phyloP scores from a whole-genome alignment of 176 grass and related monocot genomes.

The Lolium multiflorum region DNA sequence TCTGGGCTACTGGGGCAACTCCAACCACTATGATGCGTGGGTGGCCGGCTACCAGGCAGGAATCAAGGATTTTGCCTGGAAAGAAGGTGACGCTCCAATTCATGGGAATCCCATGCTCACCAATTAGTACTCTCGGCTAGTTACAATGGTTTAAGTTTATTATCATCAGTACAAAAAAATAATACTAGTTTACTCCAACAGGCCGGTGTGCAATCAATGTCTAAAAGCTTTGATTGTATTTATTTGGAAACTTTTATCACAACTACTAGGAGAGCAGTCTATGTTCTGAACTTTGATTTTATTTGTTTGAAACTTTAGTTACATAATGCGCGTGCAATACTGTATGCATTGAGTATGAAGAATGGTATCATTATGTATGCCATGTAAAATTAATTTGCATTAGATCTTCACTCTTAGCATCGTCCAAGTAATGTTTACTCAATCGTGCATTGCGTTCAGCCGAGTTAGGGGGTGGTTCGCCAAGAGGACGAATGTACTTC shows the following conservation, averaged over 20 bases:
- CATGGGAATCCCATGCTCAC: neutral
- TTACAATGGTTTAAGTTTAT: neutral
- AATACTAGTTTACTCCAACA: neutral
- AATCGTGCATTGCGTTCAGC: no score
- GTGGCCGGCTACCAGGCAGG: neutral
- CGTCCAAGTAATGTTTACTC: no score
- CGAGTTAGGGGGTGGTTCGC: no score
- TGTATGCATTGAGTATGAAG: neutral
- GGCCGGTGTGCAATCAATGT: neutral
- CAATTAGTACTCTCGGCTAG: neutral
- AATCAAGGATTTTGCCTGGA: neutral
- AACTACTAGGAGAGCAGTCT: no score
- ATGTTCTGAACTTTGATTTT: neutral
- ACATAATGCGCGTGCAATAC: no score
- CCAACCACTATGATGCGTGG: conserved; percentile 4
- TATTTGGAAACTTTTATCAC: no score
- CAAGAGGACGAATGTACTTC: no score
- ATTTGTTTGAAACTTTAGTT: neutral
- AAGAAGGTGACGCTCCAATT: neutral
- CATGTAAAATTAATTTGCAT: no score
- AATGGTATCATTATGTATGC: neutral
- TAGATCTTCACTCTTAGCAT: no score
- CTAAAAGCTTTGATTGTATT: neutral
- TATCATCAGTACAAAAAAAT: neutral
- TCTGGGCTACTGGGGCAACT: neutral